A percentile compares a stretch with the other conserved stretches of the same genome.
Evolutionary conservation across 2,329 filamentous ascomycete genomes (phyloP).

Genomic region (Exophiala spinifera): DNA sequence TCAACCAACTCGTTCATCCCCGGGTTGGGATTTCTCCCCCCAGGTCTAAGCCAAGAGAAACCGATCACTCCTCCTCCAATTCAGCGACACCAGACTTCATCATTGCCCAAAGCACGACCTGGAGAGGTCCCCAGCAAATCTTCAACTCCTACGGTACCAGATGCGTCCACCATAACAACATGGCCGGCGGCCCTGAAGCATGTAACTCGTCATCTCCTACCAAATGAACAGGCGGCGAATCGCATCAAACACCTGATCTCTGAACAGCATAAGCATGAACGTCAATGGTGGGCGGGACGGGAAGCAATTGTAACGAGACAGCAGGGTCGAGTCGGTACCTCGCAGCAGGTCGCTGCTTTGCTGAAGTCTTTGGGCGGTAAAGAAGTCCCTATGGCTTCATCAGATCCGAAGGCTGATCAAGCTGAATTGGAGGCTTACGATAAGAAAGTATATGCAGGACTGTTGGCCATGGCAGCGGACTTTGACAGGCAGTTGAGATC

Average conservation of each 20-base stretch:
- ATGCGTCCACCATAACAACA: conserved; percentile 49
- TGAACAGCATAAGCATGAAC: conserved; percentile 61
- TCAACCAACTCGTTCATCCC: conserved; percentile 5
- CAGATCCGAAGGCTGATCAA: conserved; percentile 40
- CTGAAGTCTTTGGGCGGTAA: conserved; percentile 38
- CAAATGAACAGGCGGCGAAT: conserved; percentile 44
- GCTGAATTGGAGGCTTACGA: conserved; percentile 59
- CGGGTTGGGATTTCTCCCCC: conserved; percentile 15
- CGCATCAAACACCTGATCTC: conserved; percentile 58
- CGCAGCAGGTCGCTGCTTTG: conserved; percentile 54
- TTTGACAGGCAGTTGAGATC: conserved; percentile 55
- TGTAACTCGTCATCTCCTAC: conserved; percentile 49
- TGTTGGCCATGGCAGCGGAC: conserved; percentile 57
- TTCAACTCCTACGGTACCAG: conserved; percentile 26
- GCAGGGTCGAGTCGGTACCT: conserved; percentile 49
- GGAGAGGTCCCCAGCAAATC: conserved; percentile 12
- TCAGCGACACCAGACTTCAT: conserved; percentile 5
- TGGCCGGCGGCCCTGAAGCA: conserved; percentile 52
- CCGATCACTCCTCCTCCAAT: conserved; percentile 13
- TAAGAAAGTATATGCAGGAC: conserved; percentile 60
- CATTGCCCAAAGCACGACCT: neutral
- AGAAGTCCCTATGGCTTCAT: conserved; percentile 8
- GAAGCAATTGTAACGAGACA: conserved; percentile 53
- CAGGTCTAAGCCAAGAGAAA: conserved; percentile 3
- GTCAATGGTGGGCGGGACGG: conserved; percentile 57